Conservation (phyloP, 2,329 filamentous ascomycete species). For the Ophiostoma angusticollis region DNA sequence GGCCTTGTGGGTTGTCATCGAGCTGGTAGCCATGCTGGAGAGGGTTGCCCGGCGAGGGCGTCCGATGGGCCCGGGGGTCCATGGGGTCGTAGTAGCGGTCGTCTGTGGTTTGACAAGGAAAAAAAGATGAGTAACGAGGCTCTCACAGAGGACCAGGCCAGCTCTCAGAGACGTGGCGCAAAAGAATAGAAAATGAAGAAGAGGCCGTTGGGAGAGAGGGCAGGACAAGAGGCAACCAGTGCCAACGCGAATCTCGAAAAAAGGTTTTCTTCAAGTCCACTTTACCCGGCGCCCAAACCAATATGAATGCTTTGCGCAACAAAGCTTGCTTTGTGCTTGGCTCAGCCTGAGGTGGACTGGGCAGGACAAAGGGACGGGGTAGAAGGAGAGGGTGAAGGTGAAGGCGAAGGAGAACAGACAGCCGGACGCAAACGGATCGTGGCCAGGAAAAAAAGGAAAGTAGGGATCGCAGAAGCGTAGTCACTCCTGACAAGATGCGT, state of each 20-base stretch:
- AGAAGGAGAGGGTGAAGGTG: too few relatives aligned
- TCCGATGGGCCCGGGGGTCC: constrained; percentile 45
- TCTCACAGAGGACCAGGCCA: constrained; percentile 2
- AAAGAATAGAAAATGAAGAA: background rate
- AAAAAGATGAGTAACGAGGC: constrained; percentile 1
- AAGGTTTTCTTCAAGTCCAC: background rate
- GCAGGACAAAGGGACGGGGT: background rate
- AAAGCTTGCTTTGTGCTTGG: constrained; percentile 1
- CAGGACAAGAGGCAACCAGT: constrained; percentile 1
- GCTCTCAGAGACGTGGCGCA: background rate
- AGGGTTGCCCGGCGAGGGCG: constrained; percentile 66
- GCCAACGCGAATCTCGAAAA: constrained; percentile 2
- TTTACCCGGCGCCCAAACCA: constrained; percentile 1
- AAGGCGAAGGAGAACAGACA: background rate
- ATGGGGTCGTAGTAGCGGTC: constrained; percentile 50
- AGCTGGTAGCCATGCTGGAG: constrained; percentile 67
- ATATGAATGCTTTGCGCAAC: constrained; percentile 1
- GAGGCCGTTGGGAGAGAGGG: background rate
- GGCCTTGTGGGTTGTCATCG: constrained; percentile 60
- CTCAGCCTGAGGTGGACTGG: background rate
- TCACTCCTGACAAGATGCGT: too few relatives aligned
- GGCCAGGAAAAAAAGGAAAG: constrained; percentile 16
- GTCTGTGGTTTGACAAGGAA: constrained; percentile 25
- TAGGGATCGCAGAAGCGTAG: too few relatives aligned
- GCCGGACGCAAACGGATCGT: background rate